phyloP scores from a whole-genome alignment of 176 grass and related monocot genomes.

The Musa troglodytarum region DNA sequence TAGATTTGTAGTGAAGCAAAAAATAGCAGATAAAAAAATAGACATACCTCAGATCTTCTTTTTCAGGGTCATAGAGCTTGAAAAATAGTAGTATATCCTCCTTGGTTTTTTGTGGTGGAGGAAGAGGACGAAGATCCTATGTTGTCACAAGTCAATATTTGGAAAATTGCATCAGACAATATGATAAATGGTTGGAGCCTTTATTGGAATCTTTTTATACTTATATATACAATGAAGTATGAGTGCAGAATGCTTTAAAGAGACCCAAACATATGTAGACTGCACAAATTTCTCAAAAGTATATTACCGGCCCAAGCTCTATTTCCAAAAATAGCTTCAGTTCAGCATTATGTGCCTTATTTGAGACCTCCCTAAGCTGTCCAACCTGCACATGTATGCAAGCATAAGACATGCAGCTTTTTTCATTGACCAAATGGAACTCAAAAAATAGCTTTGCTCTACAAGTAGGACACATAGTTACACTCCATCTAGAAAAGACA shows the following conservation, averaged over 20 bases:
- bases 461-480: background rate
- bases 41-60: constrained; percentile 73
- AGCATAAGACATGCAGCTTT: background rate
- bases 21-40: constrained; percentile 17
- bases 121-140: constrained; percentile 55
- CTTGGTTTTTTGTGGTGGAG: constrained; percentile 68
- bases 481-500: background rate
- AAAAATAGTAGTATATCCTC: constrained; percentile 93
- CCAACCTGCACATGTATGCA: constrained; percentile 49
- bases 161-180: background rate
- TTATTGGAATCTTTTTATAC: background rate
- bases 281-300: background rate
- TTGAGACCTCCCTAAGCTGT: constrained; percentile 80
- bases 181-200: constrained; percentile 11
- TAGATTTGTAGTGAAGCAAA: background rate
- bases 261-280: background rate
- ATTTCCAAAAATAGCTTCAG: constrained; percentile 86
- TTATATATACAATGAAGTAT: background rate
- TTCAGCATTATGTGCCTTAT: constrained; percentile 87
- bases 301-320: constrained; percentile 65
- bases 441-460: background rate
- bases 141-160: constrained; percentile 5
- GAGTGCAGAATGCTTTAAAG: background rate
- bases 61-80: constrained; percentile 82
- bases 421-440: background rate